phyloP scores from a whole-genome alignment of 768 basidiomycete species.

The Leccinellum luteum region DNA sequence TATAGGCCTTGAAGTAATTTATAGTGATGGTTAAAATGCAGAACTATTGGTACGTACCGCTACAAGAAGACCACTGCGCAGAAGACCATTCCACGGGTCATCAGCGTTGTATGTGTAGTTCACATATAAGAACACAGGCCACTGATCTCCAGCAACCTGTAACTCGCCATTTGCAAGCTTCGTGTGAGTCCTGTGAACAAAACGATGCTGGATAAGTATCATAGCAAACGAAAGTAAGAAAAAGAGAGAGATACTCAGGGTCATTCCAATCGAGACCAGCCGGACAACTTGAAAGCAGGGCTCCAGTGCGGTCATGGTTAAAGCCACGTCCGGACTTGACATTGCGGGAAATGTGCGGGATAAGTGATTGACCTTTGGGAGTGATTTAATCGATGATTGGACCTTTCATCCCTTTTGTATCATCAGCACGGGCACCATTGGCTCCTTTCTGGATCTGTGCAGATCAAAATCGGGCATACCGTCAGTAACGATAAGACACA shows the following conservation, averaged over 20 bases:
- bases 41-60: neutral
- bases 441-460: neutral
- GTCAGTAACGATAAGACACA: neutral
- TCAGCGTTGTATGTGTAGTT: too few relatives aligned
- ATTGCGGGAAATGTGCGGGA: too few relatives aligned
- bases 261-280: neutral
- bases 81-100: too few relatives aligned
- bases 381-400: neutral
- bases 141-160: too few relatives aligned
- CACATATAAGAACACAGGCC: too few relatives aligned
- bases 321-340: neutral
- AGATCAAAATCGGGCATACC: neutral
- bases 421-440: neutral
- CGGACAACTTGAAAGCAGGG: neutral
- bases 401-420: neutral
- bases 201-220: neutral
- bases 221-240: neutral
- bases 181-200: too few relatives aligned
- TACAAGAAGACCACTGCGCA: neutral
- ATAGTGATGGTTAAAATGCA: neutral
- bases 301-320: neutral
- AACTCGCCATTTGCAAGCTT: too few relatives aligned
- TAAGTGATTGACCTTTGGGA: too few relatives aligned
- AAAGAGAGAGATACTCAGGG: neutral
- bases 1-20: neutral